Conservation (phyloP, 495 filamentous ascomycete species). For the Aspergillus bridgeri region DNA sequence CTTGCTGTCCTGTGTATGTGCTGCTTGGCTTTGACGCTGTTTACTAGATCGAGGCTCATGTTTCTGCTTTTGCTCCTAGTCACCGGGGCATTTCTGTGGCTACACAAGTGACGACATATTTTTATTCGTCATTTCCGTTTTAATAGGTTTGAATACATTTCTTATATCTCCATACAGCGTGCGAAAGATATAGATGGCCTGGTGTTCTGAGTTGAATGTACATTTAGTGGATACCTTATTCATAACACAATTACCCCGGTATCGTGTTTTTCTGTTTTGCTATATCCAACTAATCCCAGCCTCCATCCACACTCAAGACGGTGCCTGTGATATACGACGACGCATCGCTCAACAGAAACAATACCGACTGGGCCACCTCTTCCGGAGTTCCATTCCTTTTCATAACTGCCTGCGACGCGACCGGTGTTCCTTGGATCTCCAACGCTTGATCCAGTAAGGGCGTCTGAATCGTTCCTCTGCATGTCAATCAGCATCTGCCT, state of each 20-base stretch:
- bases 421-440: conserved; percentile 32
- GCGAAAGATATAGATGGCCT: background rate
- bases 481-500: conserved; percentile 7
- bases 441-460: conserved; percentile 40
- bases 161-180: background rate
- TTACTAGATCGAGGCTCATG: conserved; percentile 7
- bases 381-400: conserved; percentile 41
- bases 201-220: background rate
- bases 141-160: background rate
- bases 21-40: conserved; percentile 6
- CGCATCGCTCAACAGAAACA: conserved; percentile 55
- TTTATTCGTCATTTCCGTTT: background rate
- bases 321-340: conserved; percentile 52
- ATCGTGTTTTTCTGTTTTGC: background rate
- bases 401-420: conserved; percentile 38
- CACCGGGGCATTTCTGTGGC: conserved; percentile 7
- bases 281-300: background rate
- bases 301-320: conserved; percentile 32
- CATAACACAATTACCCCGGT: background rate
- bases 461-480: conserved; percentile 53
- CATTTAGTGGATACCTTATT: background rate
- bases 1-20: conserved; percentile 21
- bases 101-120: conserved; percentile 4
- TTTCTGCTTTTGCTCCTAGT: conserved; percentile 7
- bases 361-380: conserved; percentile 52